Base-by-base conservation (phyloP, 768 basidiomycete genomes). In the Rhodotorula sphaerocarpa region DNA sequence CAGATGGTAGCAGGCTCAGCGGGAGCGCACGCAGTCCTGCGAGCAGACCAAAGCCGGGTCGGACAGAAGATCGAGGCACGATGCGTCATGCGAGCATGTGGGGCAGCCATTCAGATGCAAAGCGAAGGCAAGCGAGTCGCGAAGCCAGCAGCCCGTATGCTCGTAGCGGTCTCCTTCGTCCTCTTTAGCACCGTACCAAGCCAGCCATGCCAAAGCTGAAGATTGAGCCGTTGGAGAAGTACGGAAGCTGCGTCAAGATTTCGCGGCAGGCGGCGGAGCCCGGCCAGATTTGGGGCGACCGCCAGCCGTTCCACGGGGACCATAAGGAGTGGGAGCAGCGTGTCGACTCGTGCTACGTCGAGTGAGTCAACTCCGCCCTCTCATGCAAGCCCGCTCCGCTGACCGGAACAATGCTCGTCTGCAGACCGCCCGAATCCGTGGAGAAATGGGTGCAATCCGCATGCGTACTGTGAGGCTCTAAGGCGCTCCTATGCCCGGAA, bases 401-500 rank as follows among this genome's bases (percentile, higher is more conserved):
- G 55, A 55, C 55, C 55, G 44, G 10, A 27, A 5, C 21, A 28
- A 23, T 21, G 43, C 39, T 7, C 36, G 21, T 23, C 30, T 16
- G 33, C 50, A 51, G 56, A 34, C 45, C 36, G 21, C 55, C 50
- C 33, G 62, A 63, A 5, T 21, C 50, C 33, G 28, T 55, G 7
- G 62, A 63, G 47, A 54, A 58, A 18, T 63, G 62, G 62, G 42
- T 44, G 3, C 50, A 50, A 39, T 41, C 34, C n/a, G 41, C 36
- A 7, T 61, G 59, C 36, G 50, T 63, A 5, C 46, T 57, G 55
- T 57, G n/a, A n/a, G n/a, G n/a, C n/a, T n/a, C n/a, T n/a, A n/a
- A n/a, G n/a, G n/a, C n/a, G n/a, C n/a, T n/a, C n/a, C n/a, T n/a
- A n/a, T n/a, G n/a, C n/a, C n/a, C n/a, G n/a, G n/a, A n/a, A n/a